Evolutionary conservation across 2,329 filamentous ascomycete species (phyloP), one percentile per base, ranked within the genome.

Genomic region (Orbilia javanica): DNA sequence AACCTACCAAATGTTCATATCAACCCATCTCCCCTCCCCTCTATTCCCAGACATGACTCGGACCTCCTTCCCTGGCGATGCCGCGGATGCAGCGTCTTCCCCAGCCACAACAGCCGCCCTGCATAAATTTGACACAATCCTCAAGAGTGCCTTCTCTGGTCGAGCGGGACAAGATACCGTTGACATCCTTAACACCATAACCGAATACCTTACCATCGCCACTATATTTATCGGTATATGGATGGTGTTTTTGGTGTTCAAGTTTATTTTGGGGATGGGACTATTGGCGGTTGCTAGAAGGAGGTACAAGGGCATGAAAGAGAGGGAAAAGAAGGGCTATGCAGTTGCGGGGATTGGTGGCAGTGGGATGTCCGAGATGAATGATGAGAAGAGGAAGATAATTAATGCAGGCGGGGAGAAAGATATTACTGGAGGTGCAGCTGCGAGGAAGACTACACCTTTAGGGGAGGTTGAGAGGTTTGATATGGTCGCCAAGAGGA

Each of bases 1-100:
- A 83, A 97, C 95, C 5, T 99, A 98, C 84, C 92, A 97, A 85
- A 98, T 98, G 95, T 97, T 98, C 82, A 88, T 98, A 13, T 93
- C 94, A 2, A 94, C 93, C 0, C 91, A 97, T 82, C 87, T 97
- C 36, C 92, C 93, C 0, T 88, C 92, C 7, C 92, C 93, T 0
- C 87, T 93, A 0, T 86, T 89, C 27, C 86, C 90, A 27, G 90
- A 90, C 2, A 86, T 89, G 29, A 88, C 91, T 57, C 22, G 57
- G 6, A 66, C 57, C 3, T 39, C 34, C 5, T 27, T 44, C 11
- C 39, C 60, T 3, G 66, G 60, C 22, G 66, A 65, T 27, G 31
- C 85, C 82, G 0, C 86, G 89, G 88, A 88, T 0, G 87, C 90
- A 0, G 11, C 36, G 3, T 39, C 36, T 2, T 94, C 92, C 0